These are phyloP conservation scores for Gorgonomyces haynaldii DNA, from an alignment of 192 early-diverging fungal species.

Conservation along the genomic window DNA sequence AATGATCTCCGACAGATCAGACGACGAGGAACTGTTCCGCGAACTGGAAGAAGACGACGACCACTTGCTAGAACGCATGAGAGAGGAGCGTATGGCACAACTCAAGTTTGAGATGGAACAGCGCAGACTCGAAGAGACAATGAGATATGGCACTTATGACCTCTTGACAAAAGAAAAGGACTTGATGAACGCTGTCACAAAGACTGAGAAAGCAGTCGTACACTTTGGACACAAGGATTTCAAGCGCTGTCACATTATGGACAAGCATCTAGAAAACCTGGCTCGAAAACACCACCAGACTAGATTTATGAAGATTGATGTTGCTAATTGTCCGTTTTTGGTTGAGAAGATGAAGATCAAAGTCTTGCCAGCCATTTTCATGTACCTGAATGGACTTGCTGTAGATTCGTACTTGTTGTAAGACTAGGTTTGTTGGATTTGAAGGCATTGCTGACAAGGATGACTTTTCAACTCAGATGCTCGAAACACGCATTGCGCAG, in stretches of 20 bases:
- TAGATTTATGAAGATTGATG: constrained; percentile 78
- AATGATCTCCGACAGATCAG: too few relatives aligned
- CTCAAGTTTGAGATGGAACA: constrained; percentile 59
- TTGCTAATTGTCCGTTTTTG: constrained; percentile 80
- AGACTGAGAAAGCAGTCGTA: constrained; percentile 51
- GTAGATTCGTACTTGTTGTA: constrained; percentile 49
- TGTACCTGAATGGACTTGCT: constrained; percentile 58
- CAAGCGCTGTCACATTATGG: constrained; percentile 83
- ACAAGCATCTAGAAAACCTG: constrained; percentile 72
- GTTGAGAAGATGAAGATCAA: constrained; percentile 79
- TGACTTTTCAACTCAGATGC: constrained; percentile 59
- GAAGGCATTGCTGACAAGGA: constrained; percentile 87
- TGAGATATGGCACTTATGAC: constrained; percentile 63
- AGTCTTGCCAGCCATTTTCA: constrained; percentile 78
- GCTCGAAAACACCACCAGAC: constrained; percentile 73
- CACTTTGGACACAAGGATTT: constrained; percentile 94
- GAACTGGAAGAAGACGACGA: constrained; percentile 81
- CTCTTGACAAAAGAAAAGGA: constrained; percentile 72
- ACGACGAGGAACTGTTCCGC: constrained; percentile 66
- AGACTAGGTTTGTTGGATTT: constrained; percentile 70
- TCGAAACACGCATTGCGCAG: constrained; percentile 60
- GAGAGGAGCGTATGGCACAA: constrained; percentile 77
- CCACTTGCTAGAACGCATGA: constrained; percentile 51
- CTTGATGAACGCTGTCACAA: constrained; percentile 67
- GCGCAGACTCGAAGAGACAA: constrained; percentile 41